Conservation (phyloP, 805 yeast species). For the Candida hungchunana region DNA sequence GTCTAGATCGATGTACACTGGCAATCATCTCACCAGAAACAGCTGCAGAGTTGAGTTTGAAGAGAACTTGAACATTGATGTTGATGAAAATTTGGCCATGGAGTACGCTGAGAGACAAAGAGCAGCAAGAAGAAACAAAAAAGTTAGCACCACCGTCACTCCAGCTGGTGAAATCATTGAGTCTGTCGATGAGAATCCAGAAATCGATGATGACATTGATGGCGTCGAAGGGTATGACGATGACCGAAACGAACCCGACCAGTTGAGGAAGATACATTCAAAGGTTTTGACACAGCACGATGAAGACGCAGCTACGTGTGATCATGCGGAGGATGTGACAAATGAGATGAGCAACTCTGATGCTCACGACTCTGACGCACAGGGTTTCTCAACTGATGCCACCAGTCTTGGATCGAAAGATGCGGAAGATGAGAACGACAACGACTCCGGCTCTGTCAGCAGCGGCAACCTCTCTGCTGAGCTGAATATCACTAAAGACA, state of each 20-base stretch:
- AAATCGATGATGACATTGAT: constrained; percentile 18
- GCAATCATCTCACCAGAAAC: constrained; percentile 65
- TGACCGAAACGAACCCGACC: constrained; percentile 23
- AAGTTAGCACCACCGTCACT: constrained; percentile 9
- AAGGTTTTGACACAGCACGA: constrained; percentile 24
- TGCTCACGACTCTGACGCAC: constrained; percentile 7
- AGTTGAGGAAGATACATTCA: constrained; percentile 22
- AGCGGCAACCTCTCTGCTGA: constrained; percentile 25
- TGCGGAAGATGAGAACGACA: constrained; percentile 13
- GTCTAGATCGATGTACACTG: constrained; percentile 76
- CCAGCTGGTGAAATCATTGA: constrained; percentile 14
- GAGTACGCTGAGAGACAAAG: constrained; percentile 27
- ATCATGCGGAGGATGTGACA: constrained; percentile 17
- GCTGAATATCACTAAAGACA: constrained; percentile 24
- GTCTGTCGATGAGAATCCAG: constrained; percentile 12
- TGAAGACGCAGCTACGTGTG: constrained; percentile 14
- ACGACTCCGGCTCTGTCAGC: constrained; percentile 11
- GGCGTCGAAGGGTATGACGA: constrained; percentile 33
- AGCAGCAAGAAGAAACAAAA: constrained; percentile 16
- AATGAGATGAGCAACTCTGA: constrained; percentile 4
- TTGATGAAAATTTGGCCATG: constrained; percentile 36
- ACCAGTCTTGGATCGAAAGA: constrained; percentile 20
- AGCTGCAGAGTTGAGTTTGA: constrained; percentile 66
- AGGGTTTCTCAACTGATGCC: constrained; percentile 11
- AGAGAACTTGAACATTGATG: constrained; percentile 45